These are phyloP conservation scores for Heritiera littoralis DNA, from an alignment of 345 rosid species.

Conservation along the genomic window DNA sequence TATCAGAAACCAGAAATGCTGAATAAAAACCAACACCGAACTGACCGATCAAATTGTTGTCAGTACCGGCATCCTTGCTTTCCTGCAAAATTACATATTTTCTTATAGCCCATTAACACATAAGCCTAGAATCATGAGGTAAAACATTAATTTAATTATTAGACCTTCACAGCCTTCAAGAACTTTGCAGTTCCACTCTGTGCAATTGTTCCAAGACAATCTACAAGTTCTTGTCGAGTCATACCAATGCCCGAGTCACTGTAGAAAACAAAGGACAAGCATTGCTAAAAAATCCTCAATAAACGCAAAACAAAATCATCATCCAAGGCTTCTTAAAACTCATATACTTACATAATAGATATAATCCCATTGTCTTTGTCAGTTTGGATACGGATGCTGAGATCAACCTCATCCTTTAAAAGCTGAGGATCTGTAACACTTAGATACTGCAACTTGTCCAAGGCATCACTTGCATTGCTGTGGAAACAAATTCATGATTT, in stretches of 20 bases:
- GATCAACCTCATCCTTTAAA: slow-evolving; percentile 66
- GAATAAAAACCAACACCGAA: slow-evolving; percentile 99
- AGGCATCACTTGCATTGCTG: slow-evolving; percentile 98
- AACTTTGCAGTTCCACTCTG: slow-evolving; percentile 99
- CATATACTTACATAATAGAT: slow-evolving; percentile 59
- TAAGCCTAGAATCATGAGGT: background rate
- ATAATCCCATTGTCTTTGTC: slow-evolving; percentile 82
- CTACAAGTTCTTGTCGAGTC: slow-evolving; percentile 87
- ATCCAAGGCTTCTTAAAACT: background rate
- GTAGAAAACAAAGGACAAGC: slow-evolving; percentile 23
- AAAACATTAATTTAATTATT: background rate
- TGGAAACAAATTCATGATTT: slow-evolving; percentile 18
- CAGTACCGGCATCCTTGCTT: slow-evolving; percentile 75
- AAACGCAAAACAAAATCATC: background rate
- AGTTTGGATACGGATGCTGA: slow-evolving; percentile 80
- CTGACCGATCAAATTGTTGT: slow-evolving; percentile 90
- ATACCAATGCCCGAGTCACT: slow-evolving; percentile 96
- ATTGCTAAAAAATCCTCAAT: background rate
- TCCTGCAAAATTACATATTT: slow-evolving; percentile 53
- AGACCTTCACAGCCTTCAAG: slow-evolving; percentile 83
- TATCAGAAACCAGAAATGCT: slow-evolving; percentile 86
- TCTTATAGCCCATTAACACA: slow-evolving; percentile 16
- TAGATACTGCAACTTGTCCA: slow-evolving; percentile 87
- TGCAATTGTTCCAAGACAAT: slow-evolving; percentile 95
- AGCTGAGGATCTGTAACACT: slow-evolving; percentile 77